Conservation (phyloP, 495 filamentous ascomycete genomes). For the Trichodelitschia bisporula region DNA sequence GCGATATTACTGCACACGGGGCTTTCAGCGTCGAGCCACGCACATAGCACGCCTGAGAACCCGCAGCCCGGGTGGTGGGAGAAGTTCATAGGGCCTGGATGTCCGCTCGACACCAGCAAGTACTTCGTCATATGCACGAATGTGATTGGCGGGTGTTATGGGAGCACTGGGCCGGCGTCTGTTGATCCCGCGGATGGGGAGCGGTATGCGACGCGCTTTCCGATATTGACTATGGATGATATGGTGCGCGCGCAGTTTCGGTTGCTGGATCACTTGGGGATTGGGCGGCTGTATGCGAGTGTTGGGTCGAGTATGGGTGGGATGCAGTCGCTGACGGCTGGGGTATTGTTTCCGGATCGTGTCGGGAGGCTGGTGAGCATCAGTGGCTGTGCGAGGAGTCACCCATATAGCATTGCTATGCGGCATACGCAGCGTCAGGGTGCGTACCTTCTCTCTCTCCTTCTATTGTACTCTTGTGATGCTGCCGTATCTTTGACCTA, state of each 20-base stretch:
- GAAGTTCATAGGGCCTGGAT: slow-evolving; percentile 85
- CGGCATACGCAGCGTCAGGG: slow-evolving; percentile 85
- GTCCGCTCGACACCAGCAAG: slow-evolving; percentile 68
- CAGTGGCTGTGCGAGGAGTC: slow-evolving; percentile 80
- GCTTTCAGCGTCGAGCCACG: slow-evolving; percentile 85
- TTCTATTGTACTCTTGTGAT: too few relatives aligned
- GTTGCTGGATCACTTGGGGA: slow-evolving; percentile 56
- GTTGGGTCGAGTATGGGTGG: slow-evolving; percentile 96
- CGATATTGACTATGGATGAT: slow-evolving; percentile 87
- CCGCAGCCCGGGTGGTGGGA: slow-evolving; percentile 95
- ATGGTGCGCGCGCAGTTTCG: slow-evolving; percentile 95
- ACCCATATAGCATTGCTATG: slow-evolving; percentile 98
- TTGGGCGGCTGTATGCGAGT: slow-evolving; percentile 67
- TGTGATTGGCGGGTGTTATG: slow-evolving; percentile 88
- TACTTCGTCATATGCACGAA: slow-evolving; percentile 94
- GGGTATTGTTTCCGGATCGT: slow-evolving; percentile 61
- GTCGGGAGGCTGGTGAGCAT: slow-evolving; percentile 69
- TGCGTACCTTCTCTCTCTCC: slow-evolving; percentile 1
- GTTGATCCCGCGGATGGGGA: slow-evolving; percentile 74
- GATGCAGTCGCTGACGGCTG: slow-evolving; percentile 87
- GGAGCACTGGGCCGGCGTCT: slow-evolving; percentile 74
- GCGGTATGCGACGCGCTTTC: slow-evolving; percentile 83
- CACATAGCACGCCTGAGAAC: slow-evolving; percentile 67
- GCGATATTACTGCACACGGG: slow-evolving; percentile 84
- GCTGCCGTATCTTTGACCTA: neutral